Base-by-base conservation (phyloP, 208 protist genomes). In the Trypanosoma cruzi region DNA sequence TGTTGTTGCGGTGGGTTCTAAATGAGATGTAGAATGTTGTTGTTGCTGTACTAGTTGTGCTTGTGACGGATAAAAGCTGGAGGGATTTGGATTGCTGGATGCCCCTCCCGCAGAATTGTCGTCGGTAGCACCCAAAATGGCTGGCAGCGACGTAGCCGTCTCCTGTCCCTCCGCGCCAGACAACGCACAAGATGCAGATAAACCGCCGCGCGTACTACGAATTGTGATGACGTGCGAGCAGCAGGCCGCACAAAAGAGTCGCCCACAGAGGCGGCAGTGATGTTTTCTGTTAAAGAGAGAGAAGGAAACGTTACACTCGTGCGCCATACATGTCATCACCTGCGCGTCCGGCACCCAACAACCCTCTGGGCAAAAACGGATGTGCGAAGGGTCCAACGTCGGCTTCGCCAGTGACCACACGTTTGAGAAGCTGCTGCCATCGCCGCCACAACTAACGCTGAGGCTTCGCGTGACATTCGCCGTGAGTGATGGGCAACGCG, bases 241-340 rank as follows among this genome's bases (percentile, higher is more conserved):
- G 77, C 90, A 93, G 18, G 87, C 79, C 0, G 80, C 75, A 67
- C 90, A 96, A 60, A 93, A 96, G 29, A 96, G 56, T 14, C 75
- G 77, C 0, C 90, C 90, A 58, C 90, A 96, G 50, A 92, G 81
- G 20, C 75, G 75, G 62, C 90, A 96, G 67, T 81, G 90, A 61
- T 96, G 82, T 71, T 85, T 89, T 50, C 88, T 85, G 48, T 83
- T 90, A 68, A 96, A 96, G 26, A 96, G 63, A 26, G 85, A 88
- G 61, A 96, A 96, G 52, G 80, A 73, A 24, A 73, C 89, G 40
- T 72, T 66, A 71, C 90, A 96, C 55, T 83, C 90, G 13, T 87
- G 90, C 3, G 86, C 81, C 87, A 93, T 96, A 71, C 90, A 96
- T 49, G 84, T 89, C 48, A 88, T 71, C 13, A 96, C 86, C 36